These are phyloP conservation scores for Fusarium mangiferae DNA, from an alignment of 2,329 filamentous ascomycete genomes.

Conservation along the genomic window DNA sequence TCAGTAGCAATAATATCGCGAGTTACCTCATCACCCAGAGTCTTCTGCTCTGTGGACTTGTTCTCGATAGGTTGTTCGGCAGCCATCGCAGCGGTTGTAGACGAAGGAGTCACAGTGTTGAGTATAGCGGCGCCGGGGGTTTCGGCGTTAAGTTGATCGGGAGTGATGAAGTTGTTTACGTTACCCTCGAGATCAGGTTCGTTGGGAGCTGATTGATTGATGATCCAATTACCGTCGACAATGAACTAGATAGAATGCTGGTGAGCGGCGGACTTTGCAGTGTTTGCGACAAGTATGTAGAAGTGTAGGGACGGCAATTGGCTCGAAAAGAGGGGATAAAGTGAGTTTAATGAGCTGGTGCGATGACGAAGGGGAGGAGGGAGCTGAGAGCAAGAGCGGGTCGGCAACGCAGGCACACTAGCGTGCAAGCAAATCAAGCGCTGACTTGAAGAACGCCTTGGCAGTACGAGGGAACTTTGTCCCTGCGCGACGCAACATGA, in stretches of 20 bases:
- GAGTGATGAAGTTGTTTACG: conserved; percentile 90
- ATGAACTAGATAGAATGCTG: conserved; percentile 75
- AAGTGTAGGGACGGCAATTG: conserved; percentile 35
- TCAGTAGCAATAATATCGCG: conserved; percentile 23
- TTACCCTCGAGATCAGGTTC: conserved; percentile 86
- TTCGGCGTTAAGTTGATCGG: conserved; percentile 71
- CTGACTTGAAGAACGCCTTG: conserved; percentile 28
- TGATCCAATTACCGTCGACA: conserved; percentile 90
- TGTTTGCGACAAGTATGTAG: conserved; percentile 16
- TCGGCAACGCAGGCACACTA: conserved; percentile 42
- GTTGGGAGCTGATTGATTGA: conserved; percentile 81
- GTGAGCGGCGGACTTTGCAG: conserved; percentile 38
- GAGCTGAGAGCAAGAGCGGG: conserved; percentile 33
- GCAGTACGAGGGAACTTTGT: conserved; percentile 22
- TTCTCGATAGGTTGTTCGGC: conserved; percentile 64
- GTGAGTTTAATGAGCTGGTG: conserved; percentile 32
- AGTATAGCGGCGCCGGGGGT: conserved; percentile 63
- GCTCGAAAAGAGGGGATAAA: conserved; percentile 25
- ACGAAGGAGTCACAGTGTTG: conserved; percentile 75
- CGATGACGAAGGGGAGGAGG: conserved; percentile 34
- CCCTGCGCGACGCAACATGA: conserved; percentile 12
- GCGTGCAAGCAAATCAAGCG: conserved; percentile 38
- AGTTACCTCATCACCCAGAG: conserved; percentile 39
- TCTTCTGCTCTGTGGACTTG: conserved; percentile 31
- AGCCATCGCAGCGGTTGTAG: conserved; percentile 77